Evolutionary conservation across 169 alveolate species (phyloP).

Genomic region (Cryptosporidium parvum): DNA sequence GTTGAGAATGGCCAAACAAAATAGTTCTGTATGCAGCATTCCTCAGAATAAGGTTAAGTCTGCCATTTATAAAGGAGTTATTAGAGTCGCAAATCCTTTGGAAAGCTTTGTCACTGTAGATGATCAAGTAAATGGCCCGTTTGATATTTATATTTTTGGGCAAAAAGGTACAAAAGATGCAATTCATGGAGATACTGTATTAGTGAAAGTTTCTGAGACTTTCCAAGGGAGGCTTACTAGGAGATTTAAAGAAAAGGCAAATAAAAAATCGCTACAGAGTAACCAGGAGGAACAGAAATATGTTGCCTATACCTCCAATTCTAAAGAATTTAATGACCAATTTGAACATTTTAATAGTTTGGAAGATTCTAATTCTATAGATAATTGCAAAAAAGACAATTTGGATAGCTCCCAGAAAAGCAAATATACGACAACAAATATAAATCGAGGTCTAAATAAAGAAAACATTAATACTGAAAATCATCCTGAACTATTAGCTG

Average conservation of each 20-base stretch:
- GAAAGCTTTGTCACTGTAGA: constrained; percentile 23
- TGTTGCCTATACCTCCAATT: too few species aligned
- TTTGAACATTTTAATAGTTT: too few species aligned
- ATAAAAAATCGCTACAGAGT: too few species aligned
- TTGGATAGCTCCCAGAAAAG: background rate
- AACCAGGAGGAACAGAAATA: background rate
- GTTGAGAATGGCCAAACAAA: background rate
- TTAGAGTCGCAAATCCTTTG: constrained; percentile 5
- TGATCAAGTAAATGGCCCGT: background rate
- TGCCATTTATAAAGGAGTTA: constrained; percentile 2
- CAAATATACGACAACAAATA: background rate
- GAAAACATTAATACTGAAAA: background rate
- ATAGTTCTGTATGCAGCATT: background rate
- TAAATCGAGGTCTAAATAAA: background rate
- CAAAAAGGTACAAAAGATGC: background rate
- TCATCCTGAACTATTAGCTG: background rate
- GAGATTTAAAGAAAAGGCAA: background rate
- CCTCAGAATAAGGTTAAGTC: background rate
- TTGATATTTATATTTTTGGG: constrained; percentile 28
- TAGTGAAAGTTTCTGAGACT: background rate
- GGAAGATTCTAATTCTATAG: background rate
- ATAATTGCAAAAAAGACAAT: background rate
- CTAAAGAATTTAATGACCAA: background rate
- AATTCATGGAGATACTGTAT: constrained; percentile 23
- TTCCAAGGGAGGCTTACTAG: constrained; percentile 1